Conservation (phyloP, 371 early-diverging fungal species). For the Thermomucor indicae-seudaticae region DNA sequence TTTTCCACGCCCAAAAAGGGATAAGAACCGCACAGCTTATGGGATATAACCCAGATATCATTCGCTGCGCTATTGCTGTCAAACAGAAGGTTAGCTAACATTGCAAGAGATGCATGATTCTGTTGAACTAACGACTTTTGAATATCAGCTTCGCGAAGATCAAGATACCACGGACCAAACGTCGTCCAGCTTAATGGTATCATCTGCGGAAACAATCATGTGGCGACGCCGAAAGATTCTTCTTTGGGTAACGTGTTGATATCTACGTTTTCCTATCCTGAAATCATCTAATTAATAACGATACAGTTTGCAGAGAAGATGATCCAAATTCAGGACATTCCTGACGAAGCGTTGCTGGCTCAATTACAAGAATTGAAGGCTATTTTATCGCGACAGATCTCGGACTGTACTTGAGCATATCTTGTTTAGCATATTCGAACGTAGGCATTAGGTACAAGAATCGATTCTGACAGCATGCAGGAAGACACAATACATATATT, state of each 20-base stretch:
- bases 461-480: not conserved
- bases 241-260: slow-evolving; percentile 35
- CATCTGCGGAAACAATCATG: not conserved
- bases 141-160: no score
- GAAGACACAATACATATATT: no score
- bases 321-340: slow-evolving; percentile 15
- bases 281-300: not conserved
- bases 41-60: slow-evolving; percentile 33
- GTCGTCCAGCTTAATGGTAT: no score
- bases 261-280: not conserved
- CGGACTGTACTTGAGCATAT: no score
- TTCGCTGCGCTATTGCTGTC: slow-evolving; percentile 31
- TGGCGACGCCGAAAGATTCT: slow-evolving; percentile 12
- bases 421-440: no score
- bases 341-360: slow-evolving; percentile 8
- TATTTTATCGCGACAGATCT: no score
- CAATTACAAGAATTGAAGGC: slow-evolving; percentile 11
- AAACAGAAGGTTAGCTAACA: no score
- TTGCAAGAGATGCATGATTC: no score
- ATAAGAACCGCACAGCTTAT: slow-evolving; percentile 46
- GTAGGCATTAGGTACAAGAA: not conserved
- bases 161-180: no score
- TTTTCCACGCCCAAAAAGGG: slow-evolving; percentile 28
- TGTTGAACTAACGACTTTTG: no score
- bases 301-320: slow-evolving; percentile 42